Conservation (phyloP, 2,329 filamentous ascomycete species). For the Mollisiaceae sp. region DNA sequence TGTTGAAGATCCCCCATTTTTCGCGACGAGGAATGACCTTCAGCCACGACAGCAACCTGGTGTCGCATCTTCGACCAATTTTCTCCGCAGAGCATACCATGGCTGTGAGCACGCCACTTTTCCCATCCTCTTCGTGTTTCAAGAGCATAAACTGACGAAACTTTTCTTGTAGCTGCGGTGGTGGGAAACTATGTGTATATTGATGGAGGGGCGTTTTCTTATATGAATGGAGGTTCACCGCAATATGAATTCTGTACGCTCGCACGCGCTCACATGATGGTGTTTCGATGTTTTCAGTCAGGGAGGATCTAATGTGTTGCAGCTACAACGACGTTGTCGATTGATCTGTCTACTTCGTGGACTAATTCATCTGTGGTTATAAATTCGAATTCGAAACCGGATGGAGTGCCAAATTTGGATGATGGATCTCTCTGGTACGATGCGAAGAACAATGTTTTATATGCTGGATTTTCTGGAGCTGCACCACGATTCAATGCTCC, state of each 20-base stretch:
- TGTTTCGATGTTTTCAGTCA: not conserved
- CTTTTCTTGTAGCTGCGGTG: constrained; percentile 20
- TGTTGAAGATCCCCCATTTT: not conserved
- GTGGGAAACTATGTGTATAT: constrained; percentile 29
- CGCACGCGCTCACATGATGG: not conserved
- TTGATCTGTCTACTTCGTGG: constrained; percentile 28
- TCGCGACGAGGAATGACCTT: constrained; percentile 11
- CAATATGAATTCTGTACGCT: not conserved
- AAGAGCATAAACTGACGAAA: constrained; percentile 6
- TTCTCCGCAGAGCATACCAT: constrained; percentile 20
- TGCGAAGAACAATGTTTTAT: constrained; percentile 11
- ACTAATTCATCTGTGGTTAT: constrained; percentile 26
- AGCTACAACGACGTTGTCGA: constrained; percentile 22
- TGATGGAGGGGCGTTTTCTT: constrained; percentile 28
- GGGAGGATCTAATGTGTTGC: constrained; percentile 2
- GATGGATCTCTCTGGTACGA: constrained; percentile 17
- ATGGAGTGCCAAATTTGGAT: constrained; percentile 15
- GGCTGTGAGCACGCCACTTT: constrained; percentile 13
- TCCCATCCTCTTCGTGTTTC: not conserved
- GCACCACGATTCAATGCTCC: constrained; percentile 22
- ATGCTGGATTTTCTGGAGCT: constrained; percentile 16
- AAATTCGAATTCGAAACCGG: constrained; percentile 20
- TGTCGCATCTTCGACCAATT: constrained; percentile 11
- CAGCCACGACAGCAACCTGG: constrained; percentile 18
- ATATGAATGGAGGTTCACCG: constrained; percentile 8